These are phyloP conservation scores for Escovopsis sp. DNA, from an alignment of 2,329 filamentous ascomycete genomes.

Conservation along the genomic window DNA sequence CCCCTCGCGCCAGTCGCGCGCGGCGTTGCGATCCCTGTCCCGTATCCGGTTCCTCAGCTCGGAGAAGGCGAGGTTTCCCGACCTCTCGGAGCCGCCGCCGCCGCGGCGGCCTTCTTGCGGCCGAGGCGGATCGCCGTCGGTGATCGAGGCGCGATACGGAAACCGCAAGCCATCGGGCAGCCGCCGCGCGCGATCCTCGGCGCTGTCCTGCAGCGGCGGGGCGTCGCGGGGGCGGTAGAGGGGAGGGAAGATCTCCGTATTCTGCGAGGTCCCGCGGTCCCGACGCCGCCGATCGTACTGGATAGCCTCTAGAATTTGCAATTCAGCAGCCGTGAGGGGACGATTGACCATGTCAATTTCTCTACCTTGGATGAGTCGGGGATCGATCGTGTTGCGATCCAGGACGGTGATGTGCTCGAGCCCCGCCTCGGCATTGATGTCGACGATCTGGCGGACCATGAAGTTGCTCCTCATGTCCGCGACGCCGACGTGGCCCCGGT, in stretches of 20 bases:
- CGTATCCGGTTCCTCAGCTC: slow-evolving; percentile 21
- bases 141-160: slow-evolving; percentile 7
- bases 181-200: slow-evolving; percentile 11
- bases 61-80: slow-evolving; percentile 25
- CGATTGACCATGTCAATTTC: slow-evolving; percentile 11
- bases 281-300: slow-evolving; percentile 14
- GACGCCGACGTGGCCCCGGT: slow-evolving; percentile 60
- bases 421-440: slow-evolving; percentile 43
- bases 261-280: background rate
- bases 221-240: slow-evolving; percentile 36
- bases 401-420: slow-evolving; percentile 42
- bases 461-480: slow-evolving; percentile 58
- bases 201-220: slow-evolving; percentile 31
- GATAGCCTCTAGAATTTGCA: slow-evolving; percentile 39
- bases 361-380: slow-evolving; percentile 32
- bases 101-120: slow-evolving; percentile 17
- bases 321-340: slow-evolving; percentile 7
- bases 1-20: slow-evolving; percentile 17
- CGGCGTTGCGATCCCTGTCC: slow-evolving; percentile 19
- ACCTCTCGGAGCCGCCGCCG: slow-evolving; percentile 22
- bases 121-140: slow-evolving; percentile 14
- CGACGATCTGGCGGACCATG: slow-evolving; percentile 51
- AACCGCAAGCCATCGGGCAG: slow-evolving; percentile 8
- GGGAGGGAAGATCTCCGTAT: slow-evolving; percentile 19
- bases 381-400: slow-evolving; percentile 40